Evolutionary conservation across 768 basidiomycete genomes (phyloP).

Genomic region (Xerocomus spinulosus): DNA sequence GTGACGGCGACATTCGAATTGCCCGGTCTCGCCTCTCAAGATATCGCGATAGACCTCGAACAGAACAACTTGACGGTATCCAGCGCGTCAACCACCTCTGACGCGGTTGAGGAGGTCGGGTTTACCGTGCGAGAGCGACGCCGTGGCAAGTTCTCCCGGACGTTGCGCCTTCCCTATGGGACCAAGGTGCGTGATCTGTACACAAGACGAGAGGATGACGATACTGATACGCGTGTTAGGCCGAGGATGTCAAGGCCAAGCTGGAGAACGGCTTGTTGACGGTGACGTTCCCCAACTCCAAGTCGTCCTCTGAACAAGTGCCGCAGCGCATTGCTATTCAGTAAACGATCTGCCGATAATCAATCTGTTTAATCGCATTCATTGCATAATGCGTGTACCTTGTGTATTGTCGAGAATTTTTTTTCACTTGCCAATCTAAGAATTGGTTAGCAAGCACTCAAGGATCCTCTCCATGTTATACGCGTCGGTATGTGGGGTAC

Average conservation of each 20-base stretch:
- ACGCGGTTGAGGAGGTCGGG: slow-evolving; percentile 32
- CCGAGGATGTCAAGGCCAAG: slow-evolving; percentile 41
- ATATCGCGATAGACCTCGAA: slow-evolving; percentile 44
- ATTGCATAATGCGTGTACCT: too few relatives aligned
- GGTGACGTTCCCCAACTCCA: slow-evolving; percentile 46
- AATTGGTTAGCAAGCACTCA: too few relatives aligned
- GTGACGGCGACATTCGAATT: slow-evolving; percentile 54
- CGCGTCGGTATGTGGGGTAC: too few relatives aligned
- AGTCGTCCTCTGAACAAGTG: slow-evolving; percentile 33
- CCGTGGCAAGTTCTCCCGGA: slow-evolving; percentile 43
- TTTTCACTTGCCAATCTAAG: too few relatives aligned
- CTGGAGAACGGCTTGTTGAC: slow-evolving; percentile 44
- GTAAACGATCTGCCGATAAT: background rate
- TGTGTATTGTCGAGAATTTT: too few relatives aligned
- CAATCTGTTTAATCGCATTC: too few relatives aligned
- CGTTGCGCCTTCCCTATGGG: slow-evolving; percentile 44
- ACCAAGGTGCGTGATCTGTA: slow-evolving; percentile 34
- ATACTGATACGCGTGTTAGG: slow-evolving; percentile 22
- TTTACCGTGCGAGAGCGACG: slow-evolving; percentile 43
- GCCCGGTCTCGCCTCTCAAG: slow-evolving; percentile 49
- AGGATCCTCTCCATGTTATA: too few relatives aligned
- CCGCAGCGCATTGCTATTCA: slow-evolving; percentile 35
- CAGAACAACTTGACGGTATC: slow-evolving; percentile 45
- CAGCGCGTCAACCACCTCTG: slow-evolving; percentile 36
- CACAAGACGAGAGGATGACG: background rate